Conservation (phyloP, 176 grass and related monocot species). For the Areca catechu region DNA sequence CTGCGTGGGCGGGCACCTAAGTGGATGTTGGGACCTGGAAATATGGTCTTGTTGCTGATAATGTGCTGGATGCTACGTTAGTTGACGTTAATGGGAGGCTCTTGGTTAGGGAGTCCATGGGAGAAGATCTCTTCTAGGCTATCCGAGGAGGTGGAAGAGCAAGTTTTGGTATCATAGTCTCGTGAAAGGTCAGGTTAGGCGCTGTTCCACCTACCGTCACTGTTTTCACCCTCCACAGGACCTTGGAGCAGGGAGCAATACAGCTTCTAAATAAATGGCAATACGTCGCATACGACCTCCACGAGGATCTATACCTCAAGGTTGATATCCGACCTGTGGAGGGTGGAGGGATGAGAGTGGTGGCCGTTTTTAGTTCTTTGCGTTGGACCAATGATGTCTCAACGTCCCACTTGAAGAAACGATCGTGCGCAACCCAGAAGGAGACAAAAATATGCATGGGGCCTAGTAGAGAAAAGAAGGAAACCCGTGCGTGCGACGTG, state of each 20-base stretch:
- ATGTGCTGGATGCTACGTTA: constrained; percentile 40
- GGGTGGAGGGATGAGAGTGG: constrained; percentile 6
- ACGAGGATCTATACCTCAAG: constrained; percentile 48
- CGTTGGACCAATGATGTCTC: too few relatives aligned
- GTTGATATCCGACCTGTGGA: constrained; percentile 19
- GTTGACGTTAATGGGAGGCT: constrained; percentile 45
- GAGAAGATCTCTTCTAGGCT: constrained; percentile 58
- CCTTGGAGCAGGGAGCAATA: constrained; percentile 9
- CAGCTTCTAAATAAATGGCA: constrained; percentile 48
- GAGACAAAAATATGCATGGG: too few relatives aligned
- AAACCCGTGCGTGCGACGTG: too few relatives aligned
- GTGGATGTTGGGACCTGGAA: constrained; percentile 40
- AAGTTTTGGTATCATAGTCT: constrained; percentile 60
- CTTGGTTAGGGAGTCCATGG: constrained; percentile 34
- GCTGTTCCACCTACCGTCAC: constrained; percentile 41
- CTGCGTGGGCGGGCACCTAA: constrained; percentile 49
- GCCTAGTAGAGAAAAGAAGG: too few relatives aligned
- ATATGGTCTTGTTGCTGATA: constrained; percentile 47
- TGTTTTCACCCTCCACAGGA: constrained; percentile 31
- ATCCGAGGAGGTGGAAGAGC: constrained; percentile 56
- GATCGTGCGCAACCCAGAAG: too few relatives aligned
- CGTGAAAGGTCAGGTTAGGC: constrained; percentile 54
- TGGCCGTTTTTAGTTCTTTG: constrained; percentile 39
- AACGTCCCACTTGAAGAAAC: too few relatives aligned
- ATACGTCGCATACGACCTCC: constrained; percentile 40